Evolutionary conservation across 768 basidiomycete species (phyloP).

Genomic region (Gyrodon lividus): DNA sequence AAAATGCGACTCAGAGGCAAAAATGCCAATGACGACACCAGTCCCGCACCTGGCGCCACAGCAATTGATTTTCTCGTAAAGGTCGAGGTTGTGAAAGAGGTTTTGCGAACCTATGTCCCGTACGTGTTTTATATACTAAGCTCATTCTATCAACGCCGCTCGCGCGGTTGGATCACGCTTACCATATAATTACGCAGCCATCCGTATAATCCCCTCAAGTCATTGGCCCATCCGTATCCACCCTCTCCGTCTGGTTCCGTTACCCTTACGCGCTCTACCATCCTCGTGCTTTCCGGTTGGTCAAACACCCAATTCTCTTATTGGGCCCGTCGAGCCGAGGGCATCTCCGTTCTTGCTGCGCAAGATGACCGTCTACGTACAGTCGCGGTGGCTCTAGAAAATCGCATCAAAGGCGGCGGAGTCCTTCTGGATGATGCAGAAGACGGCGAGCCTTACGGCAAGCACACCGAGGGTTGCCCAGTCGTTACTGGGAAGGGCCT

Average conservation of each 20-base stretch:
- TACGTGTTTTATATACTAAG: slow-evolving; percentile 29
- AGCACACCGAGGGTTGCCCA: slow-evolving; percentile 34
- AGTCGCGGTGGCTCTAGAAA: slow-evolving; percentile 41
- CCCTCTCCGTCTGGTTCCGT: slow-evolving; percentile 42
- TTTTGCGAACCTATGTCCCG: slow-evolving; percentile 48
- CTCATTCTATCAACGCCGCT: slow-evolving; percentile 3
- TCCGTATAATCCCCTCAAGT: slow-evolving; percentile 53
- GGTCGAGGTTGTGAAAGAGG: slow-evolving; percentile 51
- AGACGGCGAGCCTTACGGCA: slow-evolving; percentile 23
- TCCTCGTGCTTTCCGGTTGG: slow-evolving; percentile 50
- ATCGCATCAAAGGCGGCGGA: slow-evolving; percentile 37
- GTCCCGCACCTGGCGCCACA: slow-evolving; percentile 36
- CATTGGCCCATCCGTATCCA: slow-evolving; percentile 40
- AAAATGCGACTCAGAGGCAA: slow-evolving; percentile 34
- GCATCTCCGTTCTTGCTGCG: slow-evolving; percentile 44
- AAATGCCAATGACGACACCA: slow-evolving; percentile 26
- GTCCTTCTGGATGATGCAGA: slow-evolving; percentile 29
- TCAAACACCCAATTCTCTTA: slow-evolving; percentile 56
- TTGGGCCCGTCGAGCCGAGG: slow-evolving; percentile 52
- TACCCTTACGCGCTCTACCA: slow-evolving; percentile 46
- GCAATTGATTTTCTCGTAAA: slow-evolving; percentile 53
- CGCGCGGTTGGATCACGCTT: slow-evolving; percentile 16
- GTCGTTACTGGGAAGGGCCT: slow-evolving; percentile 49
- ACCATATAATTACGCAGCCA: slow-evolving; percentile 37
- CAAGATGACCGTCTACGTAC: slow-evolving; percentile 41